phyloP scores from a whole-genome alignment of 2,329 filamentous ascomycete species.

The Aureobasidium sp. region DNA sequence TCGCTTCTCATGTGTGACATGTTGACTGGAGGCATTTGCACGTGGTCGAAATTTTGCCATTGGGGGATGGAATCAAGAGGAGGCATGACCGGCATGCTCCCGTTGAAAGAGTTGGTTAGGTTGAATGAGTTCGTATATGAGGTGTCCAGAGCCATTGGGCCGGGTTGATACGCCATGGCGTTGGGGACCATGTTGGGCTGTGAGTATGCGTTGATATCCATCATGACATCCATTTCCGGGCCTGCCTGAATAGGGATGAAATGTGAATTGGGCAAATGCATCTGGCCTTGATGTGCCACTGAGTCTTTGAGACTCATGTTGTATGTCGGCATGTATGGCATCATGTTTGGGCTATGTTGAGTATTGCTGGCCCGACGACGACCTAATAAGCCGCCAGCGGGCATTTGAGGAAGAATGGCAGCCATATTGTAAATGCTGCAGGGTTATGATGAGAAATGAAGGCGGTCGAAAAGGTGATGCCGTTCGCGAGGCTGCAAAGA shows the following conservation, averaged over 20 bases:
- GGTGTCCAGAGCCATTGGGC: slow-evolving; percentile 8
- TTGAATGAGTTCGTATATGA: slow-evolving; percentile 10
- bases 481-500: slow-evolving; percentile 4
- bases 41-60: slow-evolving; percentile 11
- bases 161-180: slow-evolving; percentile 5
- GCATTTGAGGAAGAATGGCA: background rate
- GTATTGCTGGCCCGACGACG: slow-evolving; percentile 1
- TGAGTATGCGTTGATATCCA: slow-evolving; percentile 7
- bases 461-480: background rate
- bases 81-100: slow-evolving; percentile 10
- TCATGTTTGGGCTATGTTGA: slow-evolving; percentile 2
- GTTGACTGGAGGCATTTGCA: slow-evolving; percentile 14
- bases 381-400: slow-evolving; percentile 10
- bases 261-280: background rate
- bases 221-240: slow-evolving; percentile 10
- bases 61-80: background rate
- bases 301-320: slow-evolving; percentile 6
- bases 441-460: background rate
- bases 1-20: slow-evolving; percentile 23
- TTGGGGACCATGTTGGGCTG: slow-evolving; percentile 4
- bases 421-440: background rate
- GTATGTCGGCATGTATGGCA: slow-evolving; percentile 5
- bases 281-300: background rate
- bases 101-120: slow-evolving; percentile 5
- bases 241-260: slow-evolving; percentile 7